Base-by-base conservation (phyloP, 2,329 filamentous ascomycete species). In the Mollisiaceae sp. region DNA sequence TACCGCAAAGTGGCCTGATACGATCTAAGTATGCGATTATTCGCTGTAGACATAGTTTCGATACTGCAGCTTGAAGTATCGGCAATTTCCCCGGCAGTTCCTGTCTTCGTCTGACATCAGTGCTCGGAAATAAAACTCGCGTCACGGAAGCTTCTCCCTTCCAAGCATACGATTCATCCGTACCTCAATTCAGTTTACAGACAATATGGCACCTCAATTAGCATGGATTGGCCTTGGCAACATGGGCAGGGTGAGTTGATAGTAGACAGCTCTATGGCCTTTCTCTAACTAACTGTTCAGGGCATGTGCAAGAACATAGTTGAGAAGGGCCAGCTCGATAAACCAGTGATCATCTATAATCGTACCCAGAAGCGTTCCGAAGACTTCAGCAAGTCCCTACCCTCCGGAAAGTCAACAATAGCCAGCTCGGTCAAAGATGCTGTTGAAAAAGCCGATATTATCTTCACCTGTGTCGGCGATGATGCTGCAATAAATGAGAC, bases 161-260 rank as follows among this genome's bases (percentile, higher is more conserved):
- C 50, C 50, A 18, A 54, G 14, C 50, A 35, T 14, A 35, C 18
- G 27, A 32, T 54, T 8, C 6, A 35, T 6, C 14, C 14, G 12
- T 54, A 15, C 8, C 5, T 27, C 12, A 35, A 54, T 14, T 32
- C 32, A 20, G 32, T 24, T 32, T 32, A 32, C 3, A 32, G 50
- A 35, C 67, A 77, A 67, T 8, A 87, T 88, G 86, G 79, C 85
- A 52, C 82, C 83, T 64, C 87, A 85, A 78, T 74, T 95, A 60
- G 83, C 92, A 72, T 96, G 89, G 87, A 87, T 96, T 62, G 93
- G 93, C 64, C 84, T 97, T 59, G 93, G 93, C 60, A 96, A 96
- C 77, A 97, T 97, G 88, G 93, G 92, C 70, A 85, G 89, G 75
- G 91, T 91, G 81, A 81, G 86, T 79, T 36, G 5, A 20, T 5